Evolutionary conservation across 2,329 filamentous ascomycete species (phyloP).

Genomic region (Fusarium newnesense): DNA sequence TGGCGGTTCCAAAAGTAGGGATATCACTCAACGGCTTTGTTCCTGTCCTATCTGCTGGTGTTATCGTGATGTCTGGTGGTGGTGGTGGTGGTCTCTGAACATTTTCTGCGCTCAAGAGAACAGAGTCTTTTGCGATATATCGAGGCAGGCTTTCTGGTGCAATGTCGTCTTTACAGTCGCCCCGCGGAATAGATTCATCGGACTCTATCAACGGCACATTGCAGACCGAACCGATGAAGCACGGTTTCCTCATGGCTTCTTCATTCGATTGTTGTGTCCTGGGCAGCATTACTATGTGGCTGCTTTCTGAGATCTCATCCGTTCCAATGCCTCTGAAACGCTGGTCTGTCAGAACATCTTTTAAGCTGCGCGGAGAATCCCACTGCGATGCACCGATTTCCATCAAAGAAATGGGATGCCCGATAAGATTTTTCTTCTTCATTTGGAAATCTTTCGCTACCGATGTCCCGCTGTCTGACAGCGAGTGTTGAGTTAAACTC

Average conservation of each 20-base stretch:
- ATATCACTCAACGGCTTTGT: constrained; percentile 4
- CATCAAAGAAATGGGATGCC: constrained; percentile 16
- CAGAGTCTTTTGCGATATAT: constrained; percentile 36
- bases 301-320: constrained; percentile 67
- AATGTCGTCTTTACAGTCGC: not conserved
- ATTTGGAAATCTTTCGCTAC: constrained; percentile 56
- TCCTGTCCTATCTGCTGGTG: constrained; percentile 23
- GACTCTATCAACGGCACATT: constrained; percentile 37
- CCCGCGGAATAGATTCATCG: constrained; percentile 17
- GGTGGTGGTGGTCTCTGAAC: constrained; percentile 31
- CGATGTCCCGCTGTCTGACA: constrained; percentile 45
- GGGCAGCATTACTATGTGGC: constrained; percentile 59
- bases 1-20: not conserved
- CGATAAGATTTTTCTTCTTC: constrained; percentile 47
- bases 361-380: constrained; percentile 66
- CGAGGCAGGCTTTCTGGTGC: not conserved
- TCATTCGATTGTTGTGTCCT: constrained; percentile 43
- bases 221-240: constrained; percentile 38
- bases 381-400: constrained; percentile 53
- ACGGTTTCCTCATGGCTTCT: constrained; percentile 13
- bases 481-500: constrained; percentile 10
- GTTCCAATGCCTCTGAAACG: constrained; percentile 66
- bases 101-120: constrained; percentile 15
- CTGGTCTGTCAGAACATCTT: constrained; percentile 64
- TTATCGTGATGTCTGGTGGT: constrained; percentile 38